Evolutionary conservation across 371 early-diverging fungal species (phyloP).

Genomic region (Rhizopus delemar): DNA sequence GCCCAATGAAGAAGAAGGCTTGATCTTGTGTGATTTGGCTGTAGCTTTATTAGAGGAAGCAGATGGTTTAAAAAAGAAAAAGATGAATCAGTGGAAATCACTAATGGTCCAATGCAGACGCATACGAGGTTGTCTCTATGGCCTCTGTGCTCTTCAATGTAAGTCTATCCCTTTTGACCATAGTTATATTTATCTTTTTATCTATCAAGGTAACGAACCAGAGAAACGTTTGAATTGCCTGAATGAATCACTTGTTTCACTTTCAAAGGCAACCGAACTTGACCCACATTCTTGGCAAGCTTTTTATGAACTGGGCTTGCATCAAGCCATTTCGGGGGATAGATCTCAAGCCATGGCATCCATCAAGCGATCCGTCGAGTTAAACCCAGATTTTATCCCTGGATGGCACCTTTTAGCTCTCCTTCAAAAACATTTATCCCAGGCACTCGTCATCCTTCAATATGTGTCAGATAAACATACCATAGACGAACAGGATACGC

Average conservation of each 20-base stretch:
- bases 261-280: slow-evolving; percentile 55
- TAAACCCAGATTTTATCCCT: slow-evolving; percentile 65
- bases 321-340: slow-evolving; percentile 78
- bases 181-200: background rate
- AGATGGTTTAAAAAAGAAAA: slow-evolving; percentile 17
- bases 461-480: slow-evolving; percentile 52
- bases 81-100: slow-evolving; percentile 18
- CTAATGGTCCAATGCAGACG: slow-evolving; percentile 20
- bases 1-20: slow-evolving; percentile 5
- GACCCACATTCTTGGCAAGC: slow-evolving; percentile 55
- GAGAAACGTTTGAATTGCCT: slow-evolving; percentile 58
- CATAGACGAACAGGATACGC: slow-evolving; percentile 26
- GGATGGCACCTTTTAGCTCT: slow-evolving; percentile 89
- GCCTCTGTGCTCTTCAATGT: slow-evolving; percentile 20
- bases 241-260: slow-evolving; percentile 57
- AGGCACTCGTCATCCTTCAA: slow-evolving; percentile 72
- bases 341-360: slow-evolving; percentile 59
- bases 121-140: slow-evolving; percentile 15
- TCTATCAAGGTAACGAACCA: slow-evolving; percentile 48
- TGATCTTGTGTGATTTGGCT: slow-evolving; percentile 10
- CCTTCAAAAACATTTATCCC: slow-evolving; percentile 52
- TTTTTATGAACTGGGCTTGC: slow-evolving; percentile 76
- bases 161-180: background rate
- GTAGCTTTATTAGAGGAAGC: slow-evolving; percentile 18
- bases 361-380: slow-evolving; percentile 62